Percentiles rank a stretch among this genome's conserved stretches.
phyloP scores from a whole-genome alignment of 768 basidiomycete genomes.

The Chalciporus pseudorubinellus region DNA sequence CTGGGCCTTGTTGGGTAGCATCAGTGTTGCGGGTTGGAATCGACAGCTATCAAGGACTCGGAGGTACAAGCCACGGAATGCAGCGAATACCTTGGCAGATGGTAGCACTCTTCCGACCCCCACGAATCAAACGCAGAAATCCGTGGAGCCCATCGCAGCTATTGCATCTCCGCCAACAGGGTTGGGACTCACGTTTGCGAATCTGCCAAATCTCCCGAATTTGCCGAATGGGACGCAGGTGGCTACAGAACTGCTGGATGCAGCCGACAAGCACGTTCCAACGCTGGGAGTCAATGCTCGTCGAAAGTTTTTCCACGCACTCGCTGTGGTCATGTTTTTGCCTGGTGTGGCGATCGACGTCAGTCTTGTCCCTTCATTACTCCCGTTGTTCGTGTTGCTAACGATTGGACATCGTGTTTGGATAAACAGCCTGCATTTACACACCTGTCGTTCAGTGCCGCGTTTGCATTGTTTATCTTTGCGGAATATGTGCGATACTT shows the following conservation, averaged over 20 bases:
- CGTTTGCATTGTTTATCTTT: conserved; percentile 93
- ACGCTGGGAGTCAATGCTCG: conserved; percentile 88
- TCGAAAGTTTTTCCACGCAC: conserved; percentile 94
- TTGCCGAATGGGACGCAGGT: conserved; percentile 59
- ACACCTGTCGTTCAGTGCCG: conserved; percentile 90
- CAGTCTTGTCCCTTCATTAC: conserved; percentile 34
- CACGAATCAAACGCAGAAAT: conserved; percentile 24
- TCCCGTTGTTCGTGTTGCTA: conserved; percentile 11
- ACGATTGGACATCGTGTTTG: conserved; percentile 3
- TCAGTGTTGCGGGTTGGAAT: conserved; percentile 95
- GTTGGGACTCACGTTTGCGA: conserved; percentile 37
- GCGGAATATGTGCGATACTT: conserved; percentile 98
- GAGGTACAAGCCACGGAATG: conserved; percentile 54
- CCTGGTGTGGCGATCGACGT: conserved; percentile 94
- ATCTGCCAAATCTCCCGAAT: conserved; percentile 51
- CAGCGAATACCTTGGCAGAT: conserved; percentile 33
- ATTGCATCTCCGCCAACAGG: conserved; percentile 21
- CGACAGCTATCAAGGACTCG: conserved; percentile 81
- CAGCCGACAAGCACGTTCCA: conserved; percentile 87
- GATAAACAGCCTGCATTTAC: conserved; percentile 85
- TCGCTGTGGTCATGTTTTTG: conserved; percentile 95
- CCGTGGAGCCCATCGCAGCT: conserved; percentile 11
- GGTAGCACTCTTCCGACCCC: conserved; percentile 30
- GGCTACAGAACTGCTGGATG: conserved; percentile 66
- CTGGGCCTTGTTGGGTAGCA: conserved; percentile 75